Percentiles rank a stretch among this genome's conserved stretches.
These are phyloP conservation scores for Fusarium sp. DNA, from an alignment of 2,329 filamentous ascomycete species.

Conservation along the genomic window DNA sequence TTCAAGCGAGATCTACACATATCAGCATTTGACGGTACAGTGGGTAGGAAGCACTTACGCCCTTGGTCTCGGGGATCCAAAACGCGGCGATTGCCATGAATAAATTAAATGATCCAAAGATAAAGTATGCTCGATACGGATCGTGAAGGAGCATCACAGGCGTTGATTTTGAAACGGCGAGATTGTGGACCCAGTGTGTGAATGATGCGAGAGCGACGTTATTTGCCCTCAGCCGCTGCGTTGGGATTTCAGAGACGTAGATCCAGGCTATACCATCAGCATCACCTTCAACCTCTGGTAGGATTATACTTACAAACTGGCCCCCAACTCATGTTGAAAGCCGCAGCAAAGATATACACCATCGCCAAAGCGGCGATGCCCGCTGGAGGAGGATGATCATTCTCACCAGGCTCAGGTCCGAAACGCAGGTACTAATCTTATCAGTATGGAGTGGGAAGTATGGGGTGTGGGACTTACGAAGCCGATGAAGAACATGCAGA, in stretches of 20 bases:
- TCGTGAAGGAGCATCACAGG: constrained; percentile 66
- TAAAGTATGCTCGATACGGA: constrained; percentile 63
- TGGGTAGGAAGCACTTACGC: constrained; percentile 46
- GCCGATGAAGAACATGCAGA: constrained; percentile 69
- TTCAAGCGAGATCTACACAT: constrained; percentile 29
- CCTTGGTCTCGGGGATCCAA: constrained; percentile 67
- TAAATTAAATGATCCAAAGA: constrained; percentile 68
- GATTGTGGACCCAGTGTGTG: constrained; percentile 73
- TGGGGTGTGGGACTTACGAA: constrained; percentile 46
- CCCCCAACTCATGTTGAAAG: constrained; percentile 72
- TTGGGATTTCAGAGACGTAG: constrained; percentile 71
- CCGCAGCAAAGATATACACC: constrained; percentile 71
- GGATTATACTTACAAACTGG: constrained; percentile 64
- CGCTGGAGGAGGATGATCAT: constrained; percentile 52
- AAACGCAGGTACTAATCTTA: constrained; percentile 63
- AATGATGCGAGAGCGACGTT: constrained; percentile 71
- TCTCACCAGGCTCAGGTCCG: constrained; percentile 49
- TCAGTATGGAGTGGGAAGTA: fast-evolving
- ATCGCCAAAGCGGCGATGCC: constrained; percentile 66
- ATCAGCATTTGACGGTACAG: background rate
- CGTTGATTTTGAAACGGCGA: constrained; percentile 70
- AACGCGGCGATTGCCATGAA: constrained; percentile 63
- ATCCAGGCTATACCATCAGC: too few relatives aligned
- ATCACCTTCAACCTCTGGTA: too few relatives aligned
- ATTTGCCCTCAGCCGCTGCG: constrained; percentile 65